Conservation (phyloP, 176 grass and related monocot species). For the Oryza longistaminata region DNA sequence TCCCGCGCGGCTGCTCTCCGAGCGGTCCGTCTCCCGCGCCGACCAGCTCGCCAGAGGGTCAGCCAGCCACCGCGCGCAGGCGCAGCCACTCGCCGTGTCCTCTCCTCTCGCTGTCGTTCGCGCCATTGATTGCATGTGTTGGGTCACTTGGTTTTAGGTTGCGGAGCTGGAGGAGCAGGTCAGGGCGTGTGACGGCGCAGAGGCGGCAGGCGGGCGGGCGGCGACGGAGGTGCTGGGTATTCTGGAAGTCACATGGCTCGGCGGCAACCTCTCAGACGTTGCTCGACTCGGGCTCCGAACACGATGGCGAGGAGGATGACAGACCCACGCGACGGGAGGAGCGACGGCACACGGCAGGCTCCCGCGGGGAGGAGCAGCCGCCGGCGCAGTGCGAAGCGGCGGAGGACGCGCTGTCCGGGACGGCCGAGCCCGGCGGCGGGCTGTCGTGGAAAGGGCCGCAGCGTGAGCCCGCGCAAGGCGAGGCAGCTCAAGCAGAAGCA, state of each 20-base stretch:
- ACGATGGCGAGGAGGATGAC: constrained; percentile 26
- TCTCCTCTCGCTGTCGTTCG: background rate
- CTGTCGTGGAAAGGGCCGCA: constrained; percentile 86
- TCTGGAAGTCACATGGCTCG: constrained; percentile 65
- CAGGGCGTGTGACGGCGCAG: constrained; percentile 60
- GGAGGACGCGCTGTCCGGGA: constrained; percentile 50
- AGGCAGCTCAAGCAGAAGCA: constrained; percentile 64
- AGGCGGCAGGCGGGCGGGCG: constrained; percentile 70
- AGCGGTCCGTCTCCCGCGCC: constrained; percentile 81
- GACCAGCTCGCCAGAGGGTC: constrained; percentile 83
- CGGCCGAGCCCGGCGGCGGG: constrained; percentile 48
- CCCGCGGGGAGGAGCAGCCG: background rate
- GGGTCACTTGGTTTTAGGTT: constrained; percentile 44
- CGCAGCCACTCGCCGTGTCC: no score
- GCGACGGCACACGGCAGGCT: background rate
- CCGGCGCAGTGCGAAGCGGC: constrained; percentile 28
- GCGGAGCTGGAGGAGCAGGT: constrained; percentile 92
- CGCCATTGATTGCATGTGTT: background rate
- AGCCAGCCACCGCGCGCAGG: background rate
- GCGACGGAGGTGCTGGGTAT: constrained; percentile 61
- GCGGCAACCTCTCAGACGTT: constrained; percentile 51
- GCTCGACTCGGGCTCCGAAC: constrained; percentile 56
- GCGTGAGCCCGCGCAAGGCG: constrained; percentile 66
- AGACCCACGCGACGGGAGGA: background rate
- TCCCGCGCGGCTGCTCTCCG: constrained; percentile 91